These are phyloP conservation scores for Ophioceras dolichostomum DNA, from an alignment of 2,329 filamentous ascomycete species.

Conservation along the genomic window DNA sequence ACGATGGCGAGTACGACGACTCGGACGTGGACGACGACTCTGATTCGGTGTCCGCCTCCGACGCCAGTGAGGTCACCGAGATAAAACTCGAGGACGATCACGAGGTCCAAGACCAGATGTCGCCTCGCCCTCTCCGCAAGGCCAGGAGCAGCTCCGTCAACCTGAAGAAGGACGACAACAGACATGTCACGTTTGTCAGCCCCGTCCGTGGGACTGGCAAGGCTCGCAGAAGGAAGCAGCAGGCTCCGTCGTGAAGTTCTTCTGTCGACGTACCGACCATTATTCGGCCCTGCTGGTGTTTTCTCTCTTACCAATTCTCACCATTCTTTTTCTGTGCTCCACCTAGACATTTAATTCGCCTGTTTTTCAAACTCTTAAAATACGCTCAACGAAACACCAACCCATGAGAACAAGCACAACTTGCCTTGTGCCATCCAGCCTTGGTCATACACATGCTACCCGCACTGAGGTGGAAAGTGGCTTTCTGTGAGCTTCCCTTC, in stretches of 20 bases:
- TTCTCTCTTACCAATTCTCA: too few relatives aligned
- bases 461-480: too few relatives aligned
- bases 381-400: too few relatives aligned
- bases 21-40: too few relatives aligned
- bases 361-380: too few relatives aligned
- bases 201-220: constrained; percentile 30
- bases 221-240: constrained; percentile 15
- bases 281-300: too few relatives aligned
- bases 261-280: too few relatives aligned
- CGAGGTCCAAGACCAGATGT: constrained; percentile 18
- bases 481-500: too few relatives aligned
- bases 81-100: constrained; percentile 48
- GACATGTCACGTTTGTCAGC: constrained; percentile 43
- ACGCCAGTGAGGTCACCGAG: constrained; percentile 45
- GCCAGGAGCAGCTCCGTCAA: constrained; percentile 28
- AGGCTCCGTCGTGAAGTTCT: too few relatives aligned
- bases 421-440: too few relatives aligned
- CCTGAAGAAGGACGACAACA: constrained; percentile 40
- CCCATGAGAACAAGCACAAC: too few relatives aligned
- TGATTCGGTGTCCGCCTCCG: constrained; percentile 50
- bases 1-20: constrained; percentile 68
- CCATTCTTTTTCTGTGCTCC: constrained; percentile 1
- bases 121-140: constrained; percentile 28
- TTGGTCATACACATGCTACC: too few relatives aligned
- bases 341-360: constrained; percentile 4